Percentiles rank a stretch among this genome's conserved stretches.
Conservation (phyloP, 2,329 filamentous ascomycete genomes). For the Claviceps quebecensis region DNA sequence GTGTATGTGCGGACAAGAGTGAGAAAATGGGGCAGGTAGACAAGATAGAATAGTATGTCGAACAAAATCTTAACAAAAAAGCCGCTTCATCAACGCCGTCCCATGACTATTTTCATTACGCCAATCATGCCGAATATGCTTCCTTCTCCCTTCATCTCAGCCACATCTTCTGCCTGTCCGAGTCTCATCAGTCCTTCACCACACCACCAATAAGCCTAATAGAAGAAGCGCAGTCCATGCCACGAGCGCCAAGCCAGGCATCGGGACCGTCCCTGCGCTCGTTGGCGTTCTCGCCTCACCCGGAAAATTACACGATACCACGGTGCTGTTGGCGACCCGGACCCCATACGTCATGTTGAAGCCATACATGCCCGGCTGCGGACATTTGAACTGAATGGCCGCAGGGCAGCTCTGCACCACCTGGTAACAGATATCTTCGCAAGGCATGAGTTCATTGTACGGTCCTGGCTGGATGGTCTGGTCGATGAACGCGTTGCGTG, state of each 20-base stretch:
- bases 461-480: conserved; percentile 60
- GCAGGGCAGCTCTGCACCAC: conserved; percentile 78
- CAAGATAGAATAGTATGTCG: too few relatives aligned
- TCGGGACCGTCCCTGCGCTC: conserved; percentile 7
- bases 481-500: conserved; percentile 64
- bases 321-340: conserved; percentile 11
- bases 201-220: not conserved
- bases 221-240: not conserved
- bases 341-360: conserved; percentile 23
- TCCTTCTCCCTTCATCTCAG: not conserved
- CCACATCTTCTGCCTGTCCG: not conserved
- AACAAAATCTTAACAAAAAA: not conserved
- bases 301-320: conserved; percentile 24
- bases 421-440: conserved; percentile 73
- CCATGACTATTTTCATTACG: not conserved
- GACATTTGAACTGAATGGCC: conserved; percentile 62
- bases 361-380: conserved; percentile 25
- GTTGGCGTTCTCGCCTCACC: conserved; percentile 21
- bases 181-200: not conserved
- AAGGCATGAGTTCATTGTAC: conserved; percentile 87
- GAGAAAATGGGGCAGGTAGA: not conserved
- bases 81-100: not conserved
- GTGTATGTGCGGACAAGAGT: not conserved
- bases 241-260: conserved; percentile 8
- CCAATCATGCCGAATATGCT: not conserved